These are phyloP conservation scores for Apiospora hydei DNA, from an alignment of 2,329 filamentous ascomycete genomes.

Conservation along the genomic window DNA sequence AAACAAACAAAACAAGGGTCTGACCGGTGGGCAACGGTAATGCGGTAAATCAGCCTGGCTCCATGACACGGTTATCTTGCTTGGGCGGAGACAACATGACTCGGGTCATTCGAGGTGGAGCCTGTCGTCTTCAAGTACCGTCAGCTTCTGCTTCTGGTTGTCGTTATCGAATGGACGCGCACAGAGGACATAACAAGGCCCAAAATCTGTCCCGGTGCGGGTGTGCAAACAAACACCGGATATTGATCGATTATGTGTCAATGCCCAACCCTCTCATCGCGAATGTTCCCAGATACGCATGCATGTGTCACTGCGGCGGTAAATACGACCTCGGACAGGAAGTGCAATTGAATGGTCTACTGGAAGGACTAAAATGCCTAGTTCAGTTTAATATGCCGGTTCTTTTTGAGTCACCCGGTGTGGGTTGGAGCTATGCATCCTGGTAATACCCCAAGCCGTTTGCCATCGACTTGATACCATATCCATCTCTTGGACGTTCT, in stretches of 20 bases:
- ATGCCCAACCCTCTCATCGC: neutral
- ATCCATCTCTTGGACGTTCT: no score
- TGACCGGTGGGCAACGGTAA: neutral
- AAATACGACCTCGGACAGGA: neutral
- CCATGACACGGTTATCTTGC: conserved; percentile 9
- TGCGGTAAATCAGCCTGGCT: neutral
- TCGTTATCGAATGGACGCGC: no score
- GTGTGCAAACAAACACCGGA: neutral
- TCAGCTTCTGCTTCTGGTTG: neutral
- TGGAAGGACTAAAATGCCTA: neutral
- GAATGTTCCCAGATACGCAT: neutral
- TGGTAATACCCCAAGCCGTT: neutral
- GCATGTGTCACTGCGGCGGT: neutral
- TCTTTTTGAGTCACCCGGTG: neutral
- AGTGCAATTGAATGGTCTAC: neutral
- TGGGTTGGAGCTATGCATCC: neutral
- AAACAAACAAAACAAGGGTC: neutral
- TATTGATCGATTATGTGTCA: neutral
- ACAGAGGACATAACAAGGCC: neutral
- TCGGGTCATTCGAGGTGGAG: neutral
- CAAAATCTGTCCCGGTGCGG: neutral
- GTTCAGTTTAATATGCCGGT: neutral
- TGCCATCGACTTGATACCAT: neutral
- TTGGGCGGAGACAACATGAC: neutral
- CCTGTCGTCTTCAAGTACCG: neutral